phyloP scores from a whole-genome alignment of 106 monocot species.

The Alisma plantagoaquatica region DNA sequence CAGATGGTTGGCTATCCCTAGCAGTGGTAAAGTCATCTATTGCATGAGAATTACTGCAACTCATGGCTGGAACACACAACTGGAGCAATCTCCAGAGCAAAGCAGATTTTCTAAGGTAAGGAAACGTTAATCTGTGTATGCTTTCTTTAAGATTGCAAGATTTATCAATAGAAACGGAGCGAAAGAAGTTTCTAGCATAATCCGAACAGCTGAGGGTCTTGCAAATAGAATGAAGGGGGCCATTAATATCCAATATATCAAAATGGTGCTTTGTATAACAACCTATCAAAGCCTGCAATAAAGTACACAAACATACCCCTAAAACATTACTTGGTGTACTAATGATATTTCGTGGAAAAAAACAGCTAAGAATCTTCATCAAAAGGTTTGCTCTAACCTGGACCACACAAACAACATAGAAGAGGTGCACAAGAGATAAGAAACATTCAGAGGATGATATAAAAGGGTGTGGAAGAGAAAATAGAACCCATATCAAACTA shows the following conservation, averaged over 20 bases:
- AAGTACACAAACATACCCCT: constrained; percentile 1
- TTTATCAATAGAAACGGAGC: constrained; percentile 45
- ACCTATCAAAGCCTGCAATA: constrained; percentile 66
- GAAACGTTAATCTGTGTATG: constrained; percentile 72
- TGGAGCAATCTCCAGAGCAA: constrained; percentile 62
- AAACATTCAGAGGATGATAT: constrained; percentile 51
- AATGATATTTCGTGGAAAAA: neutral
- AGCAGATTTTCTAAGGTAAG: constrained; percentile 79
- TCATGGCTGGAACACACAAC: constrained; percentile 22
- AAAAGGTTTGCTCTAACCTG: constrained; percentile 48
- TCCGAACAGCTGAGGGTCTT: constrained; percentile 40
- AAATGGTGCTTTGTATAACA: constrained; percentile 46
- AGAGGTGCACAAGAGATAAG: constrained; percentile 68
- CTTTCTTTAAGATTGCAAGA: constrained; percentile 51
- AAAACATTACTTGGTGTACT: neutral
- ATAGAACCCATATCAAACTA: constrained; percentile 70
- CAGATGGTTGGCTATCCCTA: constrained; percentile 1
- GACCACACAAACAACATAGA: constrained; percentile 69
- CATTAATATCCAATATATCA: constrained; percentile 37
- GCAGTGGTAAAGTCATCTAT: constrained; percentile 29
- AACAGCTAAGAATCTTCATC: neutral
- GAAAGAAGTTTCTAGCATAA: constrained; percentile 36
- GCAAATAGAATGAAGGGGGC: constrained; percentile 44
- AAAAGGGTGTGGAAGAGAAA: constrained; percentile 70
- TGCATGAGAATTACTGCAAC: constrained; percentile 26